Evolutionary conservation across 495 filamentous ascomycete genomes (phyloP), one percentile per base, ranked within the genome.

Genomic region (Aspergillus diversus): DNA sequence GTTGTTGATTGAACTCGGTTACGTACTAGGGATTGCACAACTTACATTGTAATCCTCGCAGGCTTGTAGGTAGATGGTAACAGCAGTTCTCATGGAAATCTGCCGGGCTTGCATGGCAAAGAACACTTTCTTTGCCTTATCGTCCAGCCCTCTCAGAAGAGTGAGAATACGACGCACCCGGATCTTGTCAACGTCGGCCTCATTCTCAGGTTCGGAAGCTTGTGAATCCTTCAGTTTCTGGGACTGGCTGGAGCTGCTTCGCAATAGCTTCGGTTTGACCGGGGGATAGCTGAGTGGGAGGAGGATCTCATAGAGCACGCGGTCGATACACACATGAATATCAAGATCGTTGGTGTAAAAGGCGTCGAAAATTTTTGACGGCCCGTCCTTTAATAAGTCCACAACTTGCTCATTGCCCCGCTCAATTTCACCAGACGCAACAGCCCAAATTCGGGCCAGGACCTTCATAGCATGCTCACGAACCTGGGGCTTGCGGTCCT

Each of bases 271-370:
- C 47, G 86, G 75, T 57, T 93, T 92, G 65, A 90, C 83, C 1
- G 91, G 89, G 11, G 95, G 95, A 66, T 93, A 99, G 33, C 79
- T 84, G 0, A 98, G 80, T 9, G 95, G 96, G 13, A 98, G 80
- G 32, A 99, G 81, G 33, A 86, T 88, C 61, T 97, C 93, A 73
- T 88, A 96, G 47, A 96, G 75, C n/a, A 94, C 91, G 21, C 87
- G 86, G 62, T 97, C 93, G 35, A 97, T 81, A 51, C 93, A 77
- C 21, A 90, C 83, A 71, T 93, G 93, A 57, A 97, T 85, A 61
- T 97, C 93, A 5, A 79, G 78, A 69, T 97, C 93, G 70, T 97
- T 97, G 50, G 93, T 89, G 70, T 97, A 99, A 63, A 89, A 91
- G 0, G 91, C 87, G 66, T 93, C 92, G 58, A 96, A 86, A 42